These are phyloP conservation scores for Monosporascus sp. DNA, from an alignment of 2,329 filamentous ascomycete species.

Conservation along the genomic window DNA sequence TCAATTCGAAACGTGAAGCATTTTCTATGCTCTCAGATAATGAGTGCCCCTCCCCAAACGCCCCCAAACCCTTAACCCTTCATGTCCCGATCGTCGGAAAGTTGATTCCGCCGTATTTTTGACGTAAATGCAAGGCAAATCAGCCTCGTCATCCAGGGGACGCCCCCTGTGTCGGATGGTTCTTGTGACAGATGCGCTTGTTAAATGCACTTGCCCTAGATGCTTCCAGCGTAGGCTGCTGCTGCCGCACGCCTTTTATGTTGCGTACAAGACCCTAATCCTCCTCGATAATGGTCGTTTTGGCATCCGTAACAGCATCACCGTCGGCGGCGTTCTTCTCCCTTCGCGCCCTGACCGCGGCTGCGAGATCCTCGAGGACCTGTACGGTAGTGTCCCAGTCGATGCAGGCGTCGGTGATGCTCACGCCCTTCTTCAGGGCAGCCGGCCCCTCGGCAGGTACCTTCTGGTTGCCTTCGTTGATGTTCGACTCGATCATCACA, in stretches of 20 bases:
- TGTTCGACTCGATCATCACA: constrained; percentile 98
- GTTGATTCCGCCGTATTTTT: too few species aligned
- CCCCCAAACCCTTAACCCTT: too few species aligned
- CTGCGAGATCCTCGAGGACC: constrained; percentile 78
- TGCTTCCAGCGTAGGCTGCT: background rate
- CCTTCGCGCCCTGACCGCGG: constrained; percentile 73
- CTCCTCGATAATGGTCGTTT: constrained; percentile 46
- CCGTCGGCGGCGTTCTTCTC: constrained; percentile 37
- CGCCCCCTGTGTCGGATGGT: too few species aligned
- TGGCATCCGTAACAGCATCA: constrained; percentile 22
- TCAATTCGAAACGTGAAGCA: too few species aligned
- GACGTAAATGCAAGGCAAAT: too few species aligned
- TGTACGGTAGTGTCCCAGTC: constrained; percentile 80
- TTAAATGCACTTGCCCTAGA: too few species aligned
- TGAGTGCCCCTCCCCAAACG: too few species aligned
- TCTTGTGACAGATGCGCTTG: too few species aligned
- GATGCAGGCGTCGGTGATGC: constrained; percentile 95
- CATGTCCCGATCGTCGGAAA: too few species aligned
- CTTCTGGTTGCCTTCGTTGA: constrained; percentile 86
- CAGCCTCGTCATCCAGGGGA: too few species aligned
- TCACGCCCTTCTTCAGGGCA: constrained; percentile 79
- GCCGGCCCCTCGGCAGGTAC: constrained; percentile 75
- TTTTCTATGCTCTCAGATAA: too few species aligned
- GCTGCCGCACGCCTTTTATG: background rate
- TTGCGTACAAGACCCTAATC: constrained; percentile 29